Evolutionary conservation across 805 yeast species (phyloP).

Genomic region (Cyberlindnera saturnus): DNA sequence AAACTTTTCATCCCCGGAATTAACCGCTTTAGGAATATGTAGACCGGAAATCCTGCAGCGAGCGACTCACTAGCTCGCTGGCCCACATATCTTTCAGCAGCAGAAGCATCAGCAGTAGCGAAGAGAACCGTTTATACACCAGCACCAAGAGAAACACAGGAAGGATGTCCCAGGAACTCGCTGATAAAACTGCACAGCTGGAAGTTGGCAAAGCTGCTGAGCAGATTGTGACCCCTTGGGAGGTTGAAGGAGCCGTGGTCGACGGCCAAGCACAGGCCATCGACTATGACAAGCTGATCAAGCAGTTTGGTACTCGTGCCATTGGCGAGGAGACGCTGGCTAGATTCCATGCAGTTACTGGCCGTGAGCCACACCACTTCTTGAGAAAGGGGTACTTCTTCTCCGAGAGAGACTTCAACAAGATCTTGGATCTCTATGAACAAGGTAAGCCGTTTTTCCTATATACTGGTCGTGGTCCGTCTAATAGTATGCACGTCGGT

Average conservation of each 20-base stretch:
- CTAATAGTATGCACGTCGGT: slow-evolving; percentile 92
- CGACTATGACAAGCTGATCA: slow-evolving; percentile 83
- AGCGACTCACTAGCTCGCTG: no score
- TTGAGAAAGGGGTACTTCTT: slow-evolving; percentile 89
- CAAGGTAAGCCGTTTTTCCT: slow-evolving; percentile 92
- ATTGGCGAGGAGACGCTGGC: slow-evolving; percentile 65
- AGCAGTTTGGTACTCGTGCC: slow-evolving; percentile 78
- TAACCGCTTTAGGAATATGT: no score
- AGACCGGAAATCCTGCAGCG: no score
- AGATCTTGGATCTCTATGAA: slow-evolving; percentile 83
- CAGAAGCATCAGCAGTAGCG: no score
- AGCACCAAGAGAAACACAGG: neutral
- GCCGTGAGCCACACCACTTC: slow-evolving; percentile 86
- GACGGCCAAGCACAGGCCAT: slow-evolving; percentile 89
- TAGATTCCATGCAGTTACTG: slow-evolving; percentile 78
- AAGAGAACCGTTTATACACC: no score
- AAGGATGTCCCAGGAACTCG: slow-evolving; percentile 9
- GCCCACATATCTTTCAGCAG: no score
- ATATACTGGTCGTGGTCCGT: slow-evolving; percentile 97
- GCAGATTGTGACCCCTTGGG: slow-evolving; percentile 83
- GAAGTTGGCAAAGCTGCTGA: slow-evolving; percentile 8
- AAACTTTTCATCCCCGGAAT: no score
- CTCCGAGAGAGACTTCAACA: slow-evolving; percentile 77
- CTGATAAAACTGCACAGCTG: slow-evolving; percentile 7
- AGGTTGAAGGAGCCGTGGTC: slow-evolving; percentile 96